These are phyloP conservation scores for Shiraia sp. DNA, from an alignment of 2,329 filamentous ascomycete genomes.

Conservation along the genomic window DNA sequence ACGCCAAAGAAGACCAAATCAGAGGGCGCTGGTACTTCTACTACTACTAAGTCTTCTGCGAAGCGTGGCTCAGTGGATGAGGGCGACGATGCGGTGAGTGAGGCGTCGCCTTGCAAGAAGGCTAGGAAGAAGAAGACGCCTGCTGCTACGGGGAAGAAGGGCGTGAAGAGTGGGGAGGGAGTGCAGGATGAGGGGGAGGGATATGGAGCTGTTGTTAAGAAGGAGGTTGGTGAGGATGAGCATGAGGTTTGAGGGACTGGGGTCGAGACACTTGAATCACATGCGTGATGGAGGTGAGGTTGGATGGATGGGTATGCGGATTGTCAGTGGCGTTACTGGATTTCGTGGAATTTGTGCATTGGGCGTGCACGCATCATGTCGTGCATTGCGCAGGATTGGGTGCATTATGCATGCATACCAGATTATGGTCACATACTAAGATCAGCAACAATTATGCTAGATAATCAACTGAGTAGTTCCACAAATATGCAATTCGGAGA, in stretches of 20 bases:
- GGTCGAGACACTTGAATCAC: too few species aligned
- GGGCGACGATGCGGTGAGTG: not conserved
- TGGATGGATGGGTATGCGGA: not conserved
- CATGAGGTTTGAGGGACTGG: conserved; percentile 9
- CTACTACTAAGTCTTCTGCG: too few species aligned
- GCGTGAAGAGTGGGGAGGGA: conserved; percentile 10
- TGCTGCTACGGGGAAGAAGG: not conserved
- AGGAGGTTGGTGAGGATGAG: conserved; percentile 2
- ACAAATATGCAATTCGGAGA: too few species aligned
- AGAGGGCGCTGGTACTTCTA: too few species aligned
- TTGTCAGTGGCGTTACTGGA: not conserved
- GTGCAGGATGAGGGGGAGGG: conserved; percentile 1
- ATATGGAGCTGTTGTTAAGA: conserved; percentile 1
- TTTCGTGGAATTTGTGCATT: too few species aligned
- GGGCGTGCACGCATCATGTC: too few species aligned
- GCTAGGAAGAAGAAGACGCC: not conserved
- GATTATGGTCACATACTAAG: too few species aligned
- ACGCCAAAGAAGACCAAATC: too few species aligned
- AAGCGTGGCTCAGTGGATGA: conserved; percentile 9
- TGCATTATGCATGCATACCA: too few species aligned
- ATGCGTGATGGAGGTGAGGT: not conserved
- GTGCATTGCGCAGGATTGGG: too few species aligned
- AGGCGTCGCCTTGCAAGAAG: conserved; percentile 13
- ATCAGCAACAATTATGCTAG: too few species aligned
- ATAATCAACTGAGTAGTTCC: too few species aligned